phyloP scores from a whole-genome alignment of 202 grass and related monocot species.

The Digitaria exilis region DNA sequence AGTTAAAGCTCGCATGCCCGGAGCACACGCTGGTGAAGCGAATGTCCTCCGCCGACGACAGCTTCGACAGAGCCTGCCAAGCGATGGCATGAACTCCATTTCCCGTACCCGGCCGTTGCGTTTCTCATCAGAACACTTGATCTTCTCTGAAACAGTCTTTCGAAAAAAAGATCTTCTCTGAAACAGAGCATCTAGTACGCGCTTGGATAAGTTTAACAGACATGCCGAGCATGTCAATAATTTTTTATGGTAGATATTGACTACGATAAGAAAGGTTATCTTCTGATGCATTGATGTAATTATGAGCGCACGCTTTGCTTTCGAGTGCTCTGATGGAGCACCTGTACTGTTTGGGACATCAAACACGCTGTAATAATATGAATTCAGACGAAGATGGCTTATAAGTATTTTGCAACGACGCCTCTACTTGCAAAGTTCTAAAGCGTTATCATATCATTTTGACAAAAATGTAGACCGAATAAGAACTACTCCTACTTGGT shows the following conservation, averaged over 20 bases:
- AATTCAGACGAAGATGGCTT: not conserved
- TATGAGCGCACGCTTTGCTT: not conserved
- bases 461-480: not conserved
- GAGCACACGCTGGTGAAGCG: conserved; percentile 64
- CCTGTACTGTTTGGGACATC: not conserved
- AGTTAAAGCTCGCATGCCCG: conserved; percentile 72
- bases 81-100: conserved; percentile 47
- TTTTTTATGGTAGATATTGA: not conserved
- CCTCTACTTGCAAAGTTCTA: not conserved
- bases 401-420: not conserved
- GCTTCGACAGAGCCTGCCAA: conserved; percentile 75
- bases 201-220: not conserved
- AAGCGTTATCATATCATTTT: not conserved
- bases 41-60: conserved; percentile 62
- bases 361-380: not conserved
- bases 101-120: not conserved
- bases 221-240: not conserved
- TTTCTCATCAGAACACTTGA: not conserved
- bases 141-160: too few species aligned
- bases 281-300: not conserved
- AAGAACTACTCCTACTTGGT: too few species aligned
- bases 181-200: not conserved
- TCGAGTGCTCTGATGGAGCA: not conserved
- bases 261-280: not conserved
- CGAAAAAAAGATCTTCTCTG: too few species aligned